Conservation (phyloP, 495 filamentous ascomycete species). For the Terfezia claveryi region DNA sequence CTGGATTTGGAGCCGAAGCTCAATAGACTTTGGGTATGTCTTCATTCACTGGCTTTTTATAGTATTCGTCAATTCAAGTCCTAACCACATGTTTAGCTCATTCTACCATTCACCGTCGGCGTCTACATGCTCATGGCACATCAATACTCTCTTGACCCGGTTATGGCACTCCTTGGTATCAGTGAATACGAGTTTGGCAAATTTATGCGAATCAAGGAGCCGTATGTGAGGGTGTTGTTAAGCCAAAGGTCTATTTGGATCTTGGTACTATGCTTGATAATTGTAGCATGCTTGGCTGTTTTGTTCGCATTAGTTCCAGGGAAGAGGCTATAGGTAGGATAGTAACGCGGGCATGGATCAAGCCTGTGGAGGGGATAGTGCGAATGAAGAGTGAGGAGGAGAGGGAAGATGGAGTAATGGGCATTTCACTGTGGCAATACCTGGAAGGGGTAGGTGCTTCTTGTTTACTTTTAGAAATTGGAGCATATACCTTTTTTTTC, state of each 20-base stretch:
- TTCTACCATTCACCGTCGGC: slow-evolving; percentile 81
- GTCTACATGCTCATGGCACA: slow-evolving; percentile 73
- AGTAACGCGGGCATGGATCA: not conserved
- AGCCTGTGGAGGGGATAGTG: no score
- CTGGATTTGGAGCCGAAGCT: slow-evolving; percentile 45
- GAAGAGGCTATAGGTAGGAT: slow-evolving; percentile 40
- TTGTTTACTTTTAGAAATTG: no score
- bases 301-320: slow-evolving; percentile 88
- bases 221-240: slow-evolving; percentile 66
- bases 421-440: no score
- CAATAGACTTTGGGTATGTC: slow-evolving; percentile 63
- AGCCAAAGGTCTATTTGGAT: slow-evolving; percentile 61
- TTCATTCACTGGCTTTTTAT: not conserved
- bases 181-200: slow-evolving; percentile 92
- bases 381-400: no score
- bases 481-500: no score
- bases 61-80: no score
- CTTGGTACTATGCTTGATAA: slow-evolving; percentile 43
- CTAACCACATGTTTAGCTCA: slow-evolving; percentile 33
- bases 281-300: slow-evolving; percentile 53
- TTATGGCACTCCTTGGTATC: slow-evolving; percentile 66
- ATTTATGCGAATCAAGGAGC: slow-evolving; percentile 66
- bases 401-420: no score
- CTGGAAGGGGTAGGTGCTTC: no score
- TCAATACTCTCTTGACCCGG: slow-evolving; percentile 81